These are phyloP conservation scores for Trichoderma virens DNA, from an alignment of 495 filamentous ascomycete genomes.

Conservation along the genomic window DNA sequence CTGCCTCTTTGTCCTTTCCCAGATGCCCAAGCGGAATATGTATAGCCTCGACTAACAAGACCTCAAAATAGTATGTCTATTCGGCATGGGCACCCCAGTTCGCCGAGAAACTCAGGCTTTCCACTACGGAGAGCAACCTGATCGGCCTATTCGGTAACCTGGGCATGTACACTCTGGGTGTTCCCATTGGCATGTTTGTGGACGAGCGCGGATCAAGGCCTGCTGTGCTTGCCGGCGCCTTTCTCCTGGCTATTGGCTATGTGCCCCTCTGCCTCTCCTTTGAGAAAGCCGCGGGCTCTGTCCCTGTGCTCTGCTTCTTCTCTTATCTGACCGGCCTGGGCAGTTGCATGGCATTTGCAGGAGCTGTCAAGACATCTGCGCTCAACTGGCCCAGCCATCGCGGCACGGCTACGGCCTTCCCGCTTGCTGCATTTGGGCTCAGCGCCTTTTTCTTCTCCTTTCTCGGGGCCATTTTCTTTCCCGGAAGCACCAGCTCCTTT, in stretches of 20 bases:
- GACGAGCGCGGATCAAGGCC: conserved; percentile 76
- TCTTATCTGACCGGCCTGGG: conserved; percentile 79
- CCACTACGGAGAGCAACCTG: conserved; percentile 82
- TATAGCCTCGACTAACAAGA: conserved; percentile 10
- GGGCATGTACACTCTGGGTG: conserved; percentile 88
- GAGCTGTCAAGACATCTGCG: conserved; percentile 79
- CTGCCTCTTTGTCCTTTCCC: background rate
- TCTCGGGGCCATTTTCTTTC: conserved; percentile 69
- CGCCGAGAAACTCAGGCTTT: conserved; percentile 73
- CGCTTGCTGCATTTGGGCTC: conserved; percentile 83
- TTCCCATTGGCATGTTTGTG: conserved; percentile 81
- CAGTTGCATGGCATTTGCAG: conserved; percentile 79
- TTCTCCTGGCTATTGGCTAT: conserved; percentile 69
- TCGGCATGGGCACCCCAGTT: conserved; percentile 98
- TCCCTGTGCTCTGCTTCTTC: conserved; percentile 70
- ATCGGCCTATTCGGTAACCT: conserved; percentile 90
- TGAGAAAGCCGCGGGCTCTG: conserved; percentile 54
- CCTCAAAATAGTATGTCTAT: conserved; percentile 74
- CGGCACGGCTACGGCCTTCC: conserved; percentile 90
- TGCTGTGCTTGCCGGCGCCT: conserved; percentile 63
- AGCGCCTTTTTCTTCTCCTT: conserved; percentile 94
- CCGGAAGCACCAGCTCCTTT: conserved; percentile 72
- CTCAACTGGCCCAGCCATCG: conserved; percentile 88
- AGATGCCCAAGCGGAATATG: background rate
- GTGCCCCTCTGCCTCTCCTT: conserved; percentile 65